Evolutionary conservation across 2,329 filamentous ascomycete genomes (phyloP).

Genomic region (Pseudopithomyces maydicus): DNA sequence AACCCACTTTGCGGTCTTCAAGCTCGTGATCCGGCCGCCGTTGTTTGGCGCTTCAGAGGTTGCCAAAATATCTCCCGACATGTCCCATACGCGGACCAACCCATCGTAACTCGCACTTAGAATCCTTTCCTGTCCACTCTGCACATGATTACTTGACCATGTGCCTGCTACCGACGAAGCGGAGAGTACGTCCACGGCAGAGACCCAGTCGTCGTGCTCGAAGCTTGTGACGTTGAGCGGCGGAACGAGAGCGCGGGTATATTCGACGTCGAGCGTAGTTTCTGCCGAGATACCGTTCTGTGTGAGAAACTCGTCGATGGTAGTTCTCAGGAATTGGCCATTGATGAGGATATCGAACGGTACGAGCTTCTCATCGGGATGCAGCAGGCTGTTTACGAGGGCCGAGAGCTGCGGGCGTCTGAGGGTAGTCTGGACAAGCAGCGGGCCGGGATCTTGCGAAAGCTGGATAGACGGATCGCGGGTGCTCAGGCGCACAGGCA

Average conservation of each 20-base stretch:
- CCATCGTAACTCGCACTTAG: conserved; percentile 96
- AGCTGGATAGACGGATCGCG: conserved; percentile 39
- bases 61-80: conserved; percentile 81
- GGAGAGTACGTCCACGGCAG: conserved; percentile 81
- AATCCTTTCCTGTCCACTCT: conserved; percentile 69
- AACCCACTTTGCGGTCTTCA: conserved; percentile 81
- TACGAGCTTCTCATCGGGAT: conserved; percentile 65
- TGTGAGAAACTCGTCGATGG: conserved; percentile 87
- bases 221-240: conserved; percentile 90
- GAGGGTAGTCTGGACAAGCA: conserved; percentile 40
- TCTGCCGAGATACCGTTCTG: conserved; percentile 87
- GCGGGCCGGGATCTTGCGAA: conserved; percentile 35
- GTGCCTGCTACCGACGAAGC: conserved; percentile 64
- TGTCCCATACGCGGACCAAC: conserved; percentile 82
- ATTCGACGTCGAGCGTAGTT: conserved; percentile 85
- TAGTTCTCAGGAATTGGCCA: conserved; percentile 86
- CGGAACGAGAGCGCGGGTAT: conserved; percentile 88
- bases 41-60: conserved; percentile 70
- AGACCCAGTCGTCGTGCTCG: conserved; percentile 97
- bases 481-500: conserved; percentile 44
- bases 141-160: conserved; percentile 58
- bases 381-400: conserved; percentile 66
- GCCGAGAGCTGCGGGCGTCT: conserved; percentile 57
- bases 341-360: conserved; percentile 96
- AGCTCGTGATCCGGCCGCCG: conserved; percentile 70